Conservation (phyloP, 2,329 filamentous ascomycete genomes). For the Aspergillus persii region DNA sequence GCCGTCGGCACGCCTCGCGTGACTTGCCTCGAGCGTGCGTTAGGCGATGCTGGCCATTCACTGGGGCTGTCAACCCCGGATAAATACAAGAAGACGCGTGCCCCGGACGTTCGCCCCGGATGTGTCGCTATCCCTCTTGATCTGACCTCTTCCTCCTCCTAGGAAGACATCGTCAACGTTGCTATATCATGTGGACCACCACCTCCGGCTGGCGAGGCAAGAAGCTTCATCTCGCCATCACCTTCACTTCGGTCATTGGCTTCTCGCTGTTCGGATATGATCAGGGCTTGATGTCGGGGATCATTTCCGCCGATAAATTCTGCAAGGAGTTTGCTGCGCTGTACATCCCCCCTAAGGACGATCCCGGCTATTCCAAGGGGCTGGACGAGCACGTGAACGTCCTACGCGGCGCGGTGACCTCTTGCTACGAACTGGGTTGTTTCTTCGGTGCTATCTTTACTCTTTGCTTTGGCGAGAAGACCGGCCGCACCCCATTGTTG, state of each 20-base stretch:
- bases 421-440: conserved; percentile 53
- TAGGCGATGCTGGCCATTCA: too few relatives aligned
- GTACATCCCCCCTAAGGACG: conserved; percentile 9
- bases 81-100: too few relatives aligned
- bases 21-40: too few relatives aligned
- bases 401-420: conserved; percentile 51
- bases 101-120: too few relatives aligned
- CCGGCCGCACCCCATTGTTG: conserved; percentile 43
- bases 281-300: conserved; percentile 35
- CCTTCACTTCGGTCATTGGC: conserved; percentile 39
- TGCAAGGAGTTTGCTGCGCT: conserved; percentile 22
- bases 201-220: conserved; percentile 27
- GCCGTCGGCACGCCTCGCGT: too few relatives aligned
- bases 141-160: too few relatives aligned
- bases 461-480: conserved; percentile 26
- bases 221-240: conserved; percentile 23
- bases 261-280: conserved; percentile 52
- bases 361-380: conserved; percentile 29
- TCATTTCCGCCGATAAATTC: conserved; percentile 29
- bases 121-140: too few relatives aligned
- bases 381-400: conserved; percentile 31
- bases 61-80: not conserved
- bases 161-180: too few relatives aligned
- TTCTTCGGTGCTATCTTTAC: conserved; percentile 34
- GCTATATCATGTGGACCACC: conserved; percentile 28